Conservation (phyloP, 495 filamentous ascomycete genomes). For the Hypoxylon fuscum region DNA sequence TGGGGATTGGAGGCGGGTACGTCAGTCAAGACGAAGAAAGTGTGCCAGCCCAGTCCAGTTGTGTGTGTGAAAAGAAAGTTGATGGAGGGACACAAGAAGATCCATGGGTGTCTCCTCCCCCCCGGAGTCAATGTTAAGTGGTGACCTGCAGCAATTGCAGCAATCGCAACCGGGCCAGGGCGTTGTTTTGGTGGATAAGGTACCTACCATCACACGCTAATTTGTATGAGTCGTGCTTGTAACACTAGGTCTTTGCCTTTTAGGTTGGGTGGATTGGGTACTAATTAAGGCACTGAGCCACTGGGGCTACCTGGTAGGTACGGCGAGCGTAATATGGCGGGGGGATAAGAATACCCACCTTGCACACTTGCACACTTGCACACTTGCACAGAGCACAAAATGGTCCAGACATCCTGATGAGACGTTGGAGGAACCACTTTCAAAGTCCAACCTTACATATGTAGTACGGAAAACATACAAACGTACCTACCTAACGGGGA, state of each 20-base stretch:
- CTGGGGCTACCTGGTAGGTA: constrained; percentile 1
- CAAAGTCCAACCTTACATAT: constrained; percentile 8
- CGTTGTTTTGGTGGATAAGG: constrained; percentile 1
- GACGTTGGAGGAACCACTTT: not conserved
- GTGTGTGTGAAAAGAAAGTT: constrained; percentile 17
- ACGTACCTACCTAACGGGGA: too few relatives aligned
- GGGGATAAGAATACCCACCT: not conserved
- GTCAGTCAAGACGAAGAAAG: constrained; percentile 33
- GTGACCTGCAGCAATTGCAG: constrained; percentile 24
- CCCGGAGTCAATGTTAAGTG: not conserved
- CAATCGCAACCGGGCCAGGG: too few relatives aligned
- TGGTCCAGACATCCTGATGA: too few relatives aligned
- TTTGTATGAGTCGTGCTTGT: not conserved
- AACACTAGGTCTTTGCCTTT: constrained; percentile 8
- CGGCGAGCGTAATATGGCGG: too few relatives aligned
- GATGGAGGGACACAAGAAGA: constrained; percentile 36
- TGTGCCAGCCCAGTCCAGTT: constrained; percentile 12
- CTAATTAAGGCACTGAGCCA: constrained; percentile 39
- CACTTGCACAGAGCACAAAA: too few relatives aligned
- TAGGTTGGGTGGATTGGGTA: constrained; percentile 38
- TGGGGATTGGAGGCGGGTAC: constrained; percentile 36
- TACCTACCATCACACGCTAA: constrained; percentile 4
- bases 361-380: too few relatives aligned
- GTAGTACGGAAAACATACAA: too few relatives aligned
- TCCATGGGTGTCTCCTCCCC: too few relatives aligned